A percentile compares a stretch with the other conserved stretches of the same genome.
These are phyloP conservation scores for Terana coerulea DNA, from an alignment of 768 basidiomycete species.

Conservation along the genomic window DNA sequence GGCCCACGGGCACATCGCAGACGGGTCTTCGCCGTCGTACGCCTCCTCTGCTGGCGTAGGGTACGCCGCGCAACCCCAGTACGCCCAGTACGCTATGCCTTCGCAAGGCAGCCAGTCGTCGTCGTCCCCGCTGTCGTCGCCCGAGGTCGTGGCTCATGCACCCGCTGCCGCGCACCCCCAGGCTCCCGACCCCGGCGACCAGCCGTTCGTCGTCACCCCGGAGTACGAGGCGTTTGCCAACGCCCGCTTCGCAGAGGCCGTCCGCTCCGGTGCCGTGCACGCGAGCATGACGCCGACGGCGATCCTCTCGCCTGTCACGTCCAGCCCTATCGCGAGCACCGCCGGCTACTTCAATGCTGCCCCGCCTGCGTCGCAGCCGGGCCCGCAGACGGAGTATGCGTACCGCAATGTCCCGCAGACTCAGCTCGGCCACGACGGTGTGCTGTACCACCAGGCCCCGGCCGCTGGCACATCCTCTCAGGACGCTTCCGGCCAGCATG, in stretches of 20 bases:
- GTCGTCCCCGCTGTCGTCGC: constrained; percentile 16
- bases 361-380: not conserved
- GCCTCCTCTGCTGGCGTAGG: not conserved
- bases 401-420: too few species aligned
- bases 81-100: constrained; percentile 13
- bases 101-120: constrained; percentile 13
- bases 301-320: constrained; percentile 1
- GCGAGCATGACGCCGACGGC: constrained; percentile 21
- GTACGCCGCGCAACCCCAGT: constrained; percentile 5
- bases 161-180: constrained; percentile 7
- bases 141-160: constrained; percentile 7
- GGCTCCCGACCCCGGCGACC: constrained; percentile 18
- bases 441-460: not conserved
- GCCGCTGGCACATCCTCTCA: not conserved
- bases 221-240: constrained; percentile 26
- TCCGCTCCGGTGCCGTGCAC: constrained; percentile 25
- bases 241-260: constrained; percentile 21
- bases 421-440: not conserved
- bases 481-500: too few species aligned
- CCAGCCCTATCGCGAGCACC: not conserved
- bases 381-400: not conserved
- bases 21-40: not conserved
- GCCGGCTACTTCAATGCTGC: constrained; percentile 6
- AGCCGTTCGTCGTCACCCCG: constrained; percentile 27
- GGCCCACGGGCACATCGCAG: not conserved